phyloP scores from a whole-genome alignment of 176 grass and related monocot species.

The Triticum monococcum region DNA sequence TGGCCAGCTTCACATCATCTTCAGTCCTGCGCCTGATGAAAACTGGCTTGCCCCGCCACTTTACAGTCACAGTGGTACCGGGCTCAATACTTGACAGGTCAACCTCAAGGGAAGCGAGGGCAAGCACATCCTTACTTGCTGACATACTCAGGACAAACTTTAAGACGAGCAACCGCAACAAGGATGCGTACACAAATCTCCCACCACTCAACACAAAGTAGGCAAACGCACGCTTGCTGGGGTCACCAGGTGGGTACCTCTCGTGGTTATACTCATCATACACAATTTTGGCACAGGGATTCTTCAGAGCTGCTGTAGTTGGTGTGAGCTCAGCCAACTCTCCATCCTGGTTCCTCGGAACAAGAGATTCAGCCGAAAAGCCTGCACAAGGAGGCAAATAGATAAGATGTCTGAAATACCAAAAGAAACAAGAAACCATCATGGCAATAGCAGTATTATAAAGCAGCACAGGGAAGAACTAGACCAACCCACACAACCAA shows the following conservation, averaged over 20 bases:
- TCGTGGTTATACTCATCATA: conserved; percentile 79
- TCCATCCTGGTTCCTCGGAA: conserved; percentile 60
- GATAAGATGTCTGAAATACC: not conserved
- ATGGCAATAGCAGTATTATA: conserved; percentile 9
- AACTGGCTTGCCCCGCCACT: conserved; percentile 94
- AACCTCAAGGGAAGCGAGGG: conserved; percentile 75
- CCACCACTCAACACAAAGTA: conserved; percentile 93
- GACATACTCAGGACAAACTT: conserved; percentile 95
- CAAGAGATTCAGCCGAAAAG: conserved; percentile 70
- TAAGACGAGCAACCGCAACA: conserved; percentile 70
- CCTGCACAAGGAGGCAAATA: conserved; percentile 43
- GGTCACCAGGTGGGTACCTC: conserved; percentile 73
- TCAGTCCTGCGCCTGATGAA: conserved; percentile 91
- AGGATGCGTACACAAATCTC: conserved; percentile 82
- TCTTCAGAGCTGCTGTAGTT: conserved; percentile 69
- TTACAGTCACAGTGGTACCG: conserved; percentile 80
- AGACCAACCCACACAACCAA: not conserved
- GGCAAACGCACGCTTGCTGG: conserved; percentile 84
- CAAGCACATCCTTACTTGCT: conserved; percentile 91
- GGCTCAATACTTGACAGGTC: conserved; percentile 86
- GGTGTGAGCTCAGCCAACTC: conserved; percentile 53
- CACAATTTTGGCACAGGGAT: conserved; percentile 69
- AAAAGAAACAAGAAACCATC: conserved; percentile 1
- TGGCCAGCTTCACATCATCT: conserved; percentile 81
- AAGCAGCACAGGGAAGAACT: not conserved